Conservation (phyloP, 805 yeast genomes). For the Wickerhamomyces mucosus region DNA sequence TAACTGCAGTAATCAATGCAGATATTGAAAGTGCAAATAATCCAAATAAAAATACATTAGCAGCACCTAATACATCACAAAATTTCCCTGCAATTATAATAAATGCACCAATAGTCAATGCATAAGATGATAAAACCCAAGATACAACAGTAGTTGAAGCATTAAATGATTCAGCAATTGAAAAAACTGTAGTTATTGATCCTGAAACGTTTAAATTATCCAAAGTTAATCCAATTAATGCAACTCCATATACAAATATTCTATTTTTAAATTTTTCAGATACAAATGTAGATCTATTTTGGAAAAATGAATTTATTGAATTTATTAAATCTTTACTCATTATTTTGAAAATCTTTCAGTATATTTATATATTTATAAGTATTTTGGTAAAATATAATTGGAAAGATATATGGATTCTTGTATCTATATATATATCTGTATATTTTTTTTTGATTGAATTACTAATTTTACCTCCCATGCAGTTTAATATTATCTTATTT, state of each 20-base stretch:
- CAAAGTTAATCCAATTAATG: conserved; percentile 1
- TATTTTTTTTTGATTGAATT: too few species aligned
- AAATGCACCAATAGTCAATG: conserved; percentile 34
- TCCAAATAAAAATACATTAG: conserved; percentile 18
- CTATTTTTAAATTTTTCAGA: not conserved
- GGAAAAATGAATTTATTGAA: not conserved
- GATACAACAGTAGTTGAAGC: conserved; percentile 20
- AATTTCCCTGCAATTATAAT: conserved; percentile 31
- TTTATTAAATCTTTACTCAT: too few species aligned
- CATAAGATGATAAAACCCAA: conserved; percentile 35
- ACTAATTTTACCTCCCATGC: too few species aligned
- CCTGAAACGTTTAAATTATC: conserved; percentile 7
- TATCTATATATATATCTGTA: too few species aligned
- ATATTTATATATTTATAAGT: too few species aligned
- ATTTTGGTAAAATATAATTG: too few species aligned
- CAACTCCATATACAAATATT: not conserved
- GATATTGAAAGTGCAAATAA: conserved; percentile 16
- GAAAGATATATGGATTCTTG: too few species aligned
- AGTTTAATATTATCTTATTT: too few species aligned
- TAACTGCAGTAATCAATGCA: conserved; percentile 27
- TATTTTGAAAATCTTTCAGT: too few species aligned
- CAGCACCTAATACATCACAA: conserved; percentile 30
- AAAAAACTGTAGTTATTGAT: conserved; percentile 1
- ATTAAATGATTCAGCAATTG: conserved; percentile 2
- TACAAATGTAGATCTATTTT: not conserved